phyloP scores from a whole-genome alignment of 2,329 filamentous ascomycete species.

The Escovopsis sp. region DNA sequence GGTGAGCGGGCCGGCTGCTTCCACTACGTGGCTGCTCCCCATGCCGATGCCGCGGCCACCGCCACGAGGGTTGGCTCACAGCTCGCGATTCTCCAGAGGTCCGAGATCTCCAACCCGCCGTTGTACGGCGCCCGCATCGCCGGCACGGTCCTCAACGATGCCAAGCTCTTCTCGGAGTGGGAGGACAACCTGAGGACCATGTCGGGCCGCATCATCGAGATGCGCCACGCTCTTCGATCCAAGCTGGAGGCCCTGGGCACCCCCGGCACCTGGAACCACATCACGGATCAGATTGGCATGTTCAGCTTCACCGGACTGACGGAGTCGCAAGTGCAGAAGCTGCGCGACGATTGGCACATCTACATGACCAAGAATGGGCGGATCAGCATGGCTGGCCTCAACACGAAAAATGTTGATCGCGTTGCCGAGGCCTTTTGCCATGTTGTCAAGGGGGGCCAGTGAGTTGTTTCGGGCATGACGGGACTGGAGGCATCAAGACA shows the following conservation, averaged over 20 bases:
- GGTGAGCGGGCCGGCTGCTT: conserved; percentile 93
- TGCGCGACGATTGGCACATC: conserved; percentile 57
- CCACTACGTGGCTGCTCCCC: conserved; percentile 73
- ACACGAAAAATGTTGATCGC: conserved; percentile 83
- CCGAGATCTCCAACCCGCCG: conserved; percentile 94
- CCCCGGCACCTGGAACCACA: conserved; percentile 89
- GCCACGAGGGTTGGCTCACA: conserved; percentile 63
- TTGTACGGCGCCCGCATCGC: conserved; percentile 89
- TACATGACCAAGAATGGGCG: conserved; percentile 98
- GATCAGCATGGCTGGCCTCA: conserved; percentile 97
- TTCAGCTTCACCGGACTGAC: conserved; percentile 82
- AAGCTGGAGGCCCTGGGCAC: conserved; percentile 78
- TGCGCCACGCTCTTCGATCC: conserved; percentile 63
- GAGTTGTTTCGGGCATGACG: conserved; percentile 13
- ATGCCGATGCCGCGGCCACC: conserved; percentile 47
- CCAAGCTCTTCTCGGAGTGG: conserved; percentile 74
- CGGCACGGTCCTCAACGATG: conserved; percentile 69
- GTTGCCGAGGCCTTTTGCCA: conserved; percentile 81
- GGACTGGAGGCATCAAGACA: conserved; percentile 10
- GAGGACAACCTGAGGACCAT: conserved; percentile 83
- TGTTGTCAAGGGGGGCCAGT: conserved; percentile 41
- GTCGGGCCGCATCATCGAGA: conserved; percentile 87
- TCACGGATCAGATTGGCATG: conserved; percentile 98
- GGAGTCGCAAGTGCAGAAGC: conserved; percentile 57
- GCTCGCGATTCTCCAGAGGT: conserved; percentile 85